Evolutionary conservation across 345 rosid genomes (phyloP), one percentile per base, ranked within the genome.

Genomic region (Camelina neglecta): DNA sequence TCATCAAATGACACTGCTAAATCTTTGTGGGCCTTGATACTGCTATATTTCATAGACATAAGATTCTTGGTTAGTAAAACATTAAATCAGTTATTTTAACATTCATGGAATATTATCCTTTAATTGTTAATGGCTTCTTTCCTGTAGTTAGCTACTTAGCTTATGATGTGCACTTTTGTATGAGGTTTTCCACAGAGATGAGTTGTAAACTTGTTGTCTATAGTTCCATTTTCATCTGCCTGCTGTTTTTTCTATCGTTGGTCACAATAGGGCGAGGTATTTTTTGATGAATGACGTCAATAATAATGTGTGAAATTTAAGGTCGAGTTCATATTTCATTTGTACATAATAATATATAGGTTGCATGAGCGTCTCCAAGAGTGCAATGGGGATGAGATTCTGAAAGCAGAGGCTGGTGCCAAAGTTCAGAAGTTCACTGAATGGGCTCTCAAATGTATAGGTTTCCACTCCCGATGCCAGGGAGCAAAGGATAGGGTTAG

Each of bases 361-460:
- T 86, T 93, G 83, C 93, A 90, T 26, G 98, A 94, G 85, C 95
- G 96, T 72, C 97, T 94, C 47, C 95, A 88, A 62, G 97, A 91
- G 68, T 91, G 96, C 83, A 88, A 88, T 56, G 94, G 93, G 69
- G 98, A 89, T 67, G 98, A 91, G 78, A 88, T 90, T 50, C 78
- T 94, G 83, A 94, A 91, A 75, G 97, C 95, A 53, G 97, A 91
- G 78, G 97, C 97, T 79, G 95, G 92, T 77, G 92, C 90, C 36
- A 94, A 90, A 82, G 98, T 87, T 71, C 93, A 94, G 79, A 94
- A 91, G 84, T 94, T 94, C 73, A 91, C 98, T 50, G 97, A 91
- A 76, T 91, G 98, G 98, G 97, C 97, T 63, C 80, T 91, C 81
- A 91, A 89, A 81, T 94, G 97, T 79, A 94, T 94, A 66, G 93